Evolutionary conservation across 2,329 filamentous ascomycete species (phyloP).

Genomic region (Hawksworthiomyces lignivorus): DNA sequence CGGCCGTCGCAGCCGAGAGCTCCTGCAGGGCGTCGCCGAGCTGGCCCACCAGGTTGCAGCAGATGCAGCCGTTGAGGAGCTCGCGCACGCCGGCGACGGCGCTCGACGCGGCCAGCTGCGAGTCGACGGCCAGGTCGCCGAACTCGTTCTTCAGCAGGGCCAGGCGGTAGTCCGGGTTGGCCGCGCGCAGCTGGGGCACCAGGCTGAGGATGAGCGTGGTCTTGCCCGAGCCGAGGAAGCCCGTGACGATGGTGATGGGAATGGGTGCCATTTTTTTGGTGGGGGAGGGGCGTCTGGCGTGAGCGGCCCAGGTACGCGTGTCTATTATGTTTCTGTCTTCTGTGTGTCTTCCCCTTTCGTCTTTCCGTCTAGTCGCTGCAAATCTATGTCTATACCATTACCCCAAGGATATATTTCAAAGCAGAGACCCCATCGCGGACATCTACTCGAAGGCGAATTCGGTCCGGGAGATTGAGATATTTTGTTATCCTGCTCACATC

Average conservation of each 20-base stretch:
- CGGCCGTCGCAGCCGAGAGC: conserved; percentile 42
- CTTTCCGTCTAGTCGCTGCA: too few species aligned
- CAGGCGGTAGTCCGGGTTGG: conserved; percentile 69
- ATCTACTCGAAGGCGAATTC: background rate
- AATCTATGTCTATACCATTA: too few species aligned
- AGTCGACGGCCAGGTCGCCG: conserved; percentile 88
- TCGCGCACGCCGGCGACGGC: conserved; percentile 87
- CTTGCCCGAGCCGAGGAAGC: conserved; percentile 93
- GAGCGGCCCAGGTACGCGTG: too few species aligned
- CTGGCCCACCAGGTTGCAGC: conserved; percentile 95
- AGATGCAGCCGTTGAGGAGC: conserved; percentile 94
- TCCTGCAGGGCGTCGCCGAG: conserved; percentile 72
- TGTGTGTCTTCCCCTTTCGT: too few species aligned
- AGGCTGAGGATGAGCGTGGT: conserved; percentile 94
- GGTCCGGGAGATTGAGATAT: conserved; percentile 2
- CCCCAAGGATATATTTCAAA: too few species aligned
- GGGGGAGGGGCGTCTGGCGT: too few species aligned
- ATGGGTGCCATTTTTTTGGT: conserved; percentile 53
- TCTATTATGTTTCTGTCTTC: too few species aligned
- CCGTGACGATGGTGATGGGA: conserved; percentile 90
- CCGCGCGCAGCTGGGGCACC: conserved; percentile 75
- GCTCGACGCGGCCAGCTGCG: conserved; percentile 73
- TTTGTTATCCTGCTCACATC: background rate
- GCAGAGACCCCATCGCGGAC: too few species aligned
- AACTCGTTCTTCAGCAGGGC: conserved; percentile 98